Base-by-base conservation (phyloP, 2,329 filamentous ascomycete genomes). In the Aschersonia sp. region DNA sequence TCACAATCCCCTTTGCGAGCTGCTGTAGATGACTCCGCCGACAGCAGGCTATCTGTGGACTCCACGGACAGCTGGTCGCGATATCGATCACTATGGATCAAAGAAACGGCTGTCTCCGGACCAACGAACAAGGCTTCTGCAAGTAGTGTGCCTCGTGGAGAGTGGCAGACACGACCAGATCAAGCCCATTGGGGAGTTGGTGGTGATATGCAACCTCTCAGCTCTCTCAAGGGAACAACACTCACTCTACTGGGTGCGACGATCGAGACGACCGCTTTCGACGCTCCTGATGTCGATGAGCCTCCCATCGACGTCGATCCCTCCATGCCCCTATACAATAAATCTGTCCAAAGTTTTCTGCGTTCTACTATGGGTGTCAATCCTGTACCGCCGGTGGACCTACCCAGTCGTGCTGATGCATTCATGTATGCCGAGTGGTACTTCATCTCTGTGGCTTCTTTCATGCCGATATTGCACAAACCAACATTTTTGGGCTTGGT, bases 191-290 rank as follows among this genome's bases (percentile, higher is more conserved):
- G 87, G 4, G 83, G 83, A 39, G 78, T 78, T 14, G 74, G 74
- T 3, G 71, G 74, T 6, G 77, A 82, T 48, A 78, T 76, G 54
- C 74, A 76, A 7, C 77, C 79, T 45, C 65, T 88, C 39, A 86
- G 80, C 62, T 81, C 83, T 6, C 83, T 89, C 58, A 81, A 82
- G 56, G 85, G 84, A 44, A 88, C 83, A 0, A 79, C 77, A 7
- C 68, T 92, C n/a, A 81, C 84, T 1, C 77, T 94, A 47, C 77
- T 92, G 41, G 87, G 86, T 35, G 84, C 83, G 54, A 82, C 84
- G 43, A 83, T 92, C 56, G 84, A 94, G 61, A 76, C 90, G 41
- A 79, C 83, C 10, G 78, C 82, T 43, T 87, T 86, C 56, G 74
- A 81, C 44, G 77, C 75, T 1, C 69, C 73, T 1, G 83, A 87